Base-by-base conservation (phyloP, 2,329 filamentous ascomycete species). In the Diaporthe ilicicola region DNA sequence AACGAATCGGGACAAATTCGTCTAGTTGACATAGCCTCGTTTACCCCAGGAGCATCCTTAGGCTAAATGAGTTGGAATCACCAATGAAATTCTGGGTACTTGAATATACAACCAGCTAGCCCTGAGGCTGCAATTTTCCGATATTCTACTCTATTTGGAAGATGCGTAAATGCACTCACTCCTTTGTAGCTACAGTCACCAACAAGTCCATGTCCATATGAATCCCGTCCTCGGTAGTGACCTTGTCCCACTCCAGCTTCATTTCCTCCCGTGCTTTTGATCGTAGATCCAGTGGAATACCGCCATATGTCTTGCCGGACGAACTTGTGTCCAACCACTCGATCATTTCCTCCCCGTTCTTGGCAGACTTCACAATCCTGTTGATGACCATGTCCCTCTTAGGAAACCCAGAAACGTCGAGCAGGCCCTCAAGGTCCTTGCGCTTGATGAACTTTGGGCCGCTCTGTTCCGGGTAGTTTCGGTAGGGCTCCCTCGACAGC, bases 251-350 rank as follows among this genome's bases (percentile, higher is more conserved):
- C 44, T 78, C 77, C 19, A 24, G 53, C 61, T 73, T 77, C 78
- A 79, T 79, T 61, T 78, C 77, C 70, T 77, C 74, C 51, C 76
- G 75, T 1, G 77, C 77, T 22, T 62, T 68, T 0, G 76, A 75
- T 39, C 76, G 73, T 61, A 79, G 42, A n/a, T 79, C 75, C 2
- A 75, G 54, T 13, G 78, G 78, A 48, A 79, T 76, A 5, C 76
- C 75, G 3, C 78, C 78, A 54, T 78, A 79, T 19, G 77, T 79
- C 72, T 78, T 78, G 32, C 78, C 78, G 4, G 78, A 79, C 27
- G 77, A 78, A 67, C 78, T 79, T 6, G 76, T 77, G 67, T 78
- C 77, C 54, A 79, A 27, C 78, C 78, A 79, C 4, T 78, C 74
- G 44, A 79, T 72, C 78, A 79, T 79, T 19, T 66, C 76, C 7